Conservation (phyloP, 2,329 filamentous ascomycete genomes). For the Penicillium brevicompactum region DNA sequence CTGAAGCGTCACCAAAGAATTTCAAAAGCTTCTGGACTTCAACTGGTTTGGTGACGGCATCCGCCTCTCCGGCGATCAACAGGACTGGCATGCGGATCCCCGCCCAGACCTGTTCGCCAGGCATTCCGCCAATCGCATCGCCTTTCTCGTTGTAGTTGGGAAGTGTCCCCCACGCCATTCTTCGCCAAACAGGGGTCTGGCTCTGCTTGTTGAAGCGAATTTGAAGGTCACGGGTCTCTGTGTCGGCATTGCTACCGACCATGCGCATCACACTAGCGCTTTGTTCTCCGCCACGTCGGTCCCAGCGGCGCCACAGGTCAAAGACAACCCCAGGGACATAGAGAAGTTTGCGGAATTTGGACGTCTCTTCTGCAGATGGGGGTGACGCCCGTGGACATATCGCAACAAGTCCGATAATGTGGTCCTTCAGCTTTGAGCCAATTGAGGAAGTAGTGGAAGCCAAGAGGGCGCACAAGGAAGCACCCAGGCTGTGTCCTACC, state of each 20-base stretch:
- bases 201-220: constrained; percentile 72
- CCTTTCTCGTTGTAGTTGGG: constrained; percentile 57
- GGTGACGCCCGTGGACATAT: constrained; percentile 77
- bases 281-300: constrained; percentile 73
- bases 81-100: constrained; percentile 73
- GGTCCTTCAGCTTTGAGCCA: constrained; percentile 56
- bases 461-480: constrained; percentile 72
- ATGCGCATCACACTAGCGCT: constrained; percentile 81
- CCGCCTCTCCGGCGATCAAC: constrained; percentile 75
- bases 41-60: constrained; percentile 71
- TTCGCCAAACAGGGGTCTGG: constrained; percentile 76
- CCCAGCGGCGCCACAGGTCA: constrained; percentile 74
- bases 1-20: constrained; percentile 36
- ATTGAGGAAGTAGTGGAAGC: constrained; percentile 62
- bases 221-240: constrained; percentile 46
- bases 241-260: constrained; percentile 48
- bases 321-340: constrained; percentile 70
- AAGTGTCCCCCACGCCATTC: constrained; percentile 74
- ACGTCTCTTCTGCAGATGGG: constrained; percentile 55
- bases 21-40: constrained; percentile 70
- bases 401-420: constrained; percentile 75
- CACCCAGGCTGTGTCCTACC: constrained; percentile 89
- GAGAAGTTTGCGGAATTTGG: constrained; percentile 59
- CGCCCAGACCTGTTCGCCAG: constrained; percentile 71
- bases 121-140: constrained; percentile 63